Base-by-base conservation (phyloP, 2,329 filamentous ascomycete species). In the Eutypa lata region DNA sequence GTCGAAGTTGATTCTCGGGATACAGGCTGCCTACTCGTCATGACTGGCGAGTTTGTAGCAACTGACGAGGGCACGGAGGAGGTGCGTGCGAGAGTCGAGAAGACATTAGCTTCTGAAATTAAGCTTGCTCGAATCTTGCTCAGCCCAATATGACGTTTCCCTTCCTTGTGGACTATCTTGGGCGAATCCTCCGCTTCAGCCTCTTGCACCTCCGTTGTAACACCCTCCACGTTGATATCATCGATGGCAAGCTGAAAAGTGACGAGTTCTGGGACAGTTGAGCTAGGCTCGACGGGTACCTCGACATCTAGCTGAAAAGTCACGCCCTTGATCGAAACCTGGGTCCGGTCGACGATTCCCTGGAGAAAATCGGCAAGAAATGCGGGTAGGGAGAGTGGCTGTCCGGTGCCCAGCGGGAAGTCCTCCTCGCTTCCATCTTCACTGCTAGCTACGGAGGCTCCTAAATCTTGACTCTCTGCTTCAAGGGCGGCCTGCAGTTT, bases 351-450 rank as follows among this genome's bases (percentile, higher is more conserved):
- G 24, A 88, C 73, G 47, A 92, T 83, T 28, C 88, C 88, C 59
- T 91, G 86, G 6, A 93, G 70, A 58, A 91, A 90, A 58, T 81
- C 82, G 42, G 86, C 82, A 46, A 94, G 73, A 57, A 91, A 90
- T 0, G 74, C 76, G 6, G 89, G 89, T 4, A 93, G 73, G 1
- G 84, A 85, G 31, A 91, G 73, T 1, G 83, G 73, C 58, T 88
- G 82, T 1, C 89, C 89, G 21, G 87, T 90, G n/a, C 89, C 89
- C 4, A 83, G 68, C 10, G 76, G 68, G 14, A 73, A 69, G 37
- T 86, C 85, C 5, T 88, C 84, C 38, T 87, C 83, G 57, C 79
- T 80, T 18, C 73, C 80, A 60, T 87, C 81, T 45, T 87, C 83
- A 61, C 81, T 87, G 56, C 78, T 76, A 7, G 78, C 62, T 18